Conservation (phyloP, 169 alveolate genomes). For the Plasmodium blacklocki region DNA sequence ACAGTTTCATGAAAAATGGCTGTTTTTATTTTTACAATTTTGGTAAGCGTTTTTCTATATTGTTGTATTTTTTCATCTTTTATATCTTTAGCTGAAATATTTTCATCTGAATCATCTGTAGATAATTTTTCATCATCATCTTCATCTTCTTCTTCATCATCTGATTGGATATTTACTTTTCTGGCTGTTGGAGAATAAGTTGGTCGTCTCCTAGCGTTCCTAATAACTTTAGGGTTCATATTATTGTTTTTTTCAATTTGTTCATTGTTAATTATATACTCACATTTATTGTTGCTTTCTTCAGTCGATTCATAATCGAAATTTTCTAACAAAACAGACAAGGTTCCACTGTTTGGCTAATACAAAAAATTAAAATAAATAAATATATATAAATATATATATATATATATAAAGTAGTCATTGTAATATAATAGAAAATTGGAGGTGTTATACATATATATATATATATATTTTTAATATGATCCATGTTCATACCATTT, state of each 20-base stretch:
- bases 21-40: constrained; percentile 81
- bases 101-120: constrained; percentile 53
- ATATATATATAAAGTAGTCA: not conserved
- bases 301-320: constrained; percentile 45
- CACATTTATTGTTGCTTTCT: constrained; percentile 7
- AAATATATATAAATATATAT: not conserved
- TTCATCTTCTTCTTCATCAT: constrained; percentile 11
- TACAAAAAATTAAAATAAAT: not conserved
- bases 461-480: not conserved
- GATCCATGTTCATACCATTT: constrained; percentile 20
- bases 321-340: constrained; percentile 45
- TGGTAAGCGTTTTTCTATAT: constrained; percentile 80
- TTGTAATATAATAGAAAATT: not conserved
- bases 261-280: not conserved
- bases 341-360: constrained; percentile 47
- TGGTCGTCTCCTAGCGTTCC: constrained; percentile 71
- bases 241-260: constrained; percentile 18
- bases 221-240: constrained; percentile 22
- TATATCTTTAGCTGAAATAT: constrained; percentile 82
- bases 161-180: constrained; percentile 42
- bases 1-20: constrained; percentile 83
- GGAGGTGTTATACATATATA: not conserved
- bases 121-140: constrained; percentile 50
- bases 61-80: constrained; percentile 77
- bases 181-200: constrained; percentile 71